Base-by-base conservation (phyloP, 805 yeast species). In the Ogataea naganishii region DNA sequence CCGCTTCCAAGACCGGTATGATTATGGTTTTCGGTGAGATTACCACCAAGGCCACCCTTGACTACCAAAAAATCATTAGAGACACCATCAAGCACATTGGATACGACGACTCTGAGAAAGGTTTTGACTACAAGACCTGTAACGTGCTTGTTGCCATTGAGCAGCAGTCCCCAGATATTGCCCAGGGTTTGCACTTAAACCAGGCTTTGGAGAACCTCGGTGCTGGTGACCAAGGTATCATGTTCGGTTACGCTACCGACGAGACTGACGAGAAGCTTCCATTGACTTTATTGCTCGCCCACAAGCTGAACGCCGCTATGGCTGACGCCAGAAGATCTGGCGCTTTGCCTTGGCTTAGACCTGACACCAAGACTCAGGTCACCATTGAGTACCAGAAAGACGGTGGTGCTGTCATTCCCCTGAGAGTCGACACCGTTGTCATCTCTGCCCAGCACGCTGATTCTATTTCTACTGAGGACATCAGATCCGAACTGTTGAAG, bases 181-280 rank as follows among this genome's bases (percentile, higher is more conserved):
- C 98, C 39, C 97, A 89, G 69, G 98, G 98, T 76, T 77, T 92
- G 57, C 97, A 92, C 68, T 82, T 82, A 67, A 96, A 92, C 60
- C 75, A 80, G 68, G 95, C 82, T 33, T 70, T 92, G 43, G 98
- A 92, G 73, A 94, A 92, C 37, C 77, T 92, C 56, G 98, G 98
- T 64, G 98, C 98, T 44, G 98, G 98, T 79, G 98, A 92, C 71
- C 98, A 92, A 69, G 98, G 98, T 80, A 92, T 92, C 62, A 92
- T 92, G 98, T 92, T 92, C 60, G 98, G 98, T 66, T 92, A 92
- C 65, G 98, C 98, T 50, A 80, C 97, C 41, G 96, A 92, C 56
- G 98, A 92, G 73, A 88, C 98, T 50, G 95, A 89, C 59, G 97
- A 92, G 72, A 79, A 82, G 61, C 72, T 92, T 52, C 98, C 98